Evolutionary conservation across 345 rosid genomes (phyloP).

Genomic region (Carallia pectinifolia): DNA sequence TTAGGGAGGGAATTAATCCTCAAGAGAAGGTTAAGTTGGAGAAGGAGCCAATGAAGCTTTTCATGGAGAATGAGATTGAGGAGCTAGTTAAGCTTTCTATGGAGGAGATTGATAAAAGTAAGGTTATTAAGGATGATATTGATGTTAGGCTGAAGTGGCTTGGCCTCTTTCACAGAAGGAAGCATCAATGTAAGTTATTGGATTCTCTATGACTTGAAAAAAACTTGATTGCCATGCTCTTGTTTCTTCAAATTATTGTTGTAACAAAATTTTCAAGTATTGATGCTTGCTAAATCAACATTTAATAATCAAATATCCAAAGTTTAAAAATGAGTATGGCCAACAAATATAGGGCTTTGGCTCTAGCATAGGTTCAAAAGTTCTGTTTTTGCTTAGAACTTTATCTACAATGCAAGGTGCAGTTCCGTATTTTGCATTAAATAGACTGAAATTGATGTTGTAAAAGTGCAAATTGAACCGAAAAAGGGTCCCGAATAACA

Average conservation of each 20-base stretch:
- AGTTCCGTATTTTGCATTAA: too few species aligned
- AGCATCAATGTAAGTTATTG: constrained; percentile 66
- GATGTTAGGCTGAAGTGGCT: constrained; percentile 98
- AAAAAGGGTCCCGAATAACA: too few species aligned
- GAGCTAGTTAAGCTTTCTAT: constrained; percentile 67
- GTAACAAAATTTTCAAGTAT: too few species aligned
- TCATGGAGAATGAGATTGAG: constrained; percentile 72
- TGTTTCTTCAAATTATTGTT: not conserved
- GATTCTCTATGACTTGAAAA: too few species aligned
- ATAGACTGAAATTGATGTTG: too few species aligned
- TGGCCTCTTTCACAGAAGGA: constrained; percentile 89
- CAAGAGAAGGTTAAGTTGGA: constrained; percentile 85
- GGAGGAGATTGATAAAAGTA: constrained; percentile 67
- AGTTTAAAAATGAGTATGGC: too few species aligned
- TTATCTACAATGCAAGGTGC: too few species aligned
- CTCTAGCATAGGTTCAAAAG: not conserved
- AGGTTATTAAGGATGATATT: constrained; percentile 66
- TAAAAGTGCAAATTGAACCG: too few species aligned
- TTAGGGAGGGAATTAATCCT: constrained; percentile 75
- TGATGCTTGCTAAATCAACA: too few species aligned
- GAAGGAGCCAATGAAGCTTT: constrained; percentile 81
- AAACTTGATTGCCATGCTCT: not conserved
- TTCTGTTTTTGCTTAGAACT: not conserved
- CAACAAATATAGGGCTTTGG: too few species aligned
- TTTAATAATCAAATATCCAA: too few species aligned